These are phyloP conservation scores for Epithemia pelagica DNA, from an alignment of 108 stramenopile genomes.

Conservation along the genomic window DNA sequence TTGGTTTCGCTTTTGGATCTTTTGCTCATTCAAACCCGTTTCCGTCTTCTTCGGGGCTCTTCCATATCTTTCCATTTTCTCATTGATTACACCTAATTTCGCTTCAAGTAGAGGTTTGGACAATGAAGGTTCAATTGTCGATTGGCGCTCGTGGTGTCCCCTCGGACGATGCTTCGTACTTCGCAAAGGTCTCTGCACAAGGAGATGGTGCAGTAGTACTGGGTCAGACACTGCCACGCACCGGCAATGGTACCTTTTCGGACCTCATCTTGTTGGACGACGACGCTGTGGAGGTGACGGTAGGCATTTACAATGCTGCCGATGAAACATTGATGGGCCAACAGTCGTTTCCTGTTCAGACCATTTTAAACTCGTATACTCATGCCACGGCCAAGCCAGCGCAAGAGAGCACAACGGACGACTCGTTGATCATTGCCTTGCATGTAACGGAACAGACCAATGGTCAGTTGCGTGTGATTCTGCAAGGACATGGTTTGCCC, in stretches of 20 bases:
- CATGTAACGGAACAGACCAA: background rate
- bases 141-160: background rate
- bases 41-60: too few relatives aligned
- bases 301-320: background rate
- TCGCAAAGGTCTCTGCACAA: background rate
- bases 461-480: background rate
- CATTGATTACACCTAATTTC: too few relatives aligned
- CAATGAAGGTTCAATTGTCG: background rate
- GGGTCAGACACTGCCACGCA: background rate
- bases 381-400: background rate
- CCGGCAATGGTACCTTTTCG: background rate
- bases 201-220: background rate
- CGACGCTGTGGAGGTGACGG: background rate
- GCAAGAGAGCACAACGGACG: too few relatives aligned
- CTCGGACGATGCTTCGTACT: background rate
- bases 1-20: too few relatives aligned
- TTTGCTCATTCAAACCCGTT: too few relatives aligned
- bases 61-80: too few relatives aligned
- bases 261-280: background rate
- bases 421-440: background rate
- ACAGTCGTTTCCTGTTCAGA: background rate
- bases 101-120: too few relatives aligned
- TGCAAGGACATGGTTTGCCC: background rate
- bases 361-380: background rate
- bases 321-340: background rate